Conservation (phyloP, 495 filamentous ascomycete genomes). For the Peziza echinospora region DNA sequence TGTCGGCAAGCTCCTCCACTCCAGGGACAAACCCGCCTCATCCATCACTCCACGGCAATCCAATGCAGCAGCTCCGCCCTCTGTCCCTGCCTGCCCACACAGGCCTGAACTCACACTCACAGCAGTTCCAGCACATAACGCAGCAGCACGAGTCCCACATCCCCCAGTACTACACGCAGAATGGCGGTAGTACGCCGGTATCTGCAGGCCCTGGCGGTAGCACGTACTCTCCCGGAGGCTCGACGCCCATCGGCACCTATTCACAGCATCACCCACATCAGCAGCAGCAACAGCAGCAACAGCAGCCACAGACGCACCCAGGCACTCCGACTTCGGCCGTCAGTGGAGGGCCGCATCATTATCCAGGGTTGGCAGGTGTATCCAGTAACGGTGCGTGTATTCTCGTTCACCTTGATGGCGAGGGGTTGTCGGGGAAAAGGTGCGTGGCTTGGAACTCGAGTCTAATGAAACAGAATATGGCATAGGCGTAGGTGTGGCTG, state of each 20-base stretch:
- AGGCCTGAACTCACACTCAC: neutral
- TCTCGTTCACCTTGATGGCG: neutral
- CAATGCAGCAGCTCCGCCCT: neutral
- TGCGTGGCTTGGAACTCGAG: neutral
- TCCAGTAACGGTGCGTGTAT: neutral
- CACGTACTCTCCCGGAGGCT: neutral
- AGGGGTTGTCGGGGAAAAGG: neutral
- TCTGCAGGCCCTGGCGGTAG: neutral
- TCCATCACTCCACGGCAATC: neutral
- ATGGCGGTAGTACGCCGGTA: neutral
- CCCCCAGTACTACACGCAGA: neutral
- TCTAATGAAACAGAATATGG: neutral
- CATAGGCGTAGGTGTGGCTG: neutral
- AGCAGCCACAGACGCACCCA: neutral
- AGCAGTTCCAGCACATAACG: neutral
- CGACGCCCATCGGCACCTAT: too few species aligned
- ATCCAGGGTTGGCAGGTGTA: neutral
- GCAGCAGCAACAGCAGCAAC: neutral
- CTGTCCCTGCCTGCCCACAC: neutral
- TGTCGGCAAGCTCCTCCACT: neutral
- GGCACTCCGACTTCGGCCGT: neutral
- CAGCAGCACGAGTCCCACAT: neutral
- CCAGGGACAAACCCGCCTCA: too few species aligned
- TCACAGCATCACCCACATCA: too few species aligned
- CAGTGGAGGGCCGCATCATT: neutral